Evolutionary conservation across 2,329 filamentous ascomycete genomes (phyloP).

Genomic region (Fonsecaea pugnacius): DNA sequence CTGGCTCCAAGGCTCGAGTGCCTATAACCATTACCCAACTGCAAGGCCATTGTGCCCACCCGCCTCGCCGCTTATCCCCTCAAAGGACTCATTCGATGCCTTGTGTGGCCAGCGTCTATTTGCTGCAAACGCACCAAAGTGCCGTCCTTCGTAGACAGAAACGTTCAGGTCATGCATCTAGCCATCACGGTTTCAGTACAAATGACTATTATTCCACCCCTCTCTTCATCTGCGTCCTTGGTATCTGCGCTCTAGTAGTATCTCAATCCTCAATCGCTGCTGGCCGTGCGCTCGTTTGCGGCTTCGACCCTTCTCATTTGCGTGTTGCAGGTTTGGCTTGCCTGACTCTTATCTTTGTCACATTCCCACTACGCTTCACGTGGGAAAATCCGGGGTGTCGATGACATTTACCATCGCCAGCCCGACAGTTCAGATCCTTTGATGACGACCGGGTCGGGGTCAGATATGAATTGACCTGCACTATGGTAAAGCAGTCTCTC

Average conservation of each 20-base stretch:
- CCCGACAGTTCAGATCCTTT: conserved; percentile 2
- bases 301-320: neutral
- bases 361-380: neutral
- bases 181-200: neutral
- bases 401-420: conserved; percentile 6
- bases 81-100: neutral
- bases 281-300: conserved; percentile 15
- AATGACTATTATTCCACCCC: neutral
- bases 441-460: neutral
- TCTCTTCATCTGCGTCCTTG: neutral
- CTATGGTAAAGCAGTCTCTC: conserved; percentile 20
- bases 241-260: neutral
- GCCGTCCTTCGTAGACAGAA: neutral
- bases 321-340: neutral
- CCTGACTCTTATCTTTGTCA: neutral
- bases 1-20: neutral
- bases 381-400: neutral
- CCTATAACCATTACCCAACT: neutral
- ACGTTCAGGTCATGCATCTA: neutral
- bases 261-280: neutral
- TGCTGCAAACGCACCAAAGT: neutral
- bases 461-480: conserved; percentile 22
- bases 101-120: neutral
- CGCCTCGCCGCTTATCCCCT: neutral
- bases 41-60: neutral